Conservation (phyloP, 2,329 filamentous ascomycete species). For the Zymoseptoria passerinii region DNA sequence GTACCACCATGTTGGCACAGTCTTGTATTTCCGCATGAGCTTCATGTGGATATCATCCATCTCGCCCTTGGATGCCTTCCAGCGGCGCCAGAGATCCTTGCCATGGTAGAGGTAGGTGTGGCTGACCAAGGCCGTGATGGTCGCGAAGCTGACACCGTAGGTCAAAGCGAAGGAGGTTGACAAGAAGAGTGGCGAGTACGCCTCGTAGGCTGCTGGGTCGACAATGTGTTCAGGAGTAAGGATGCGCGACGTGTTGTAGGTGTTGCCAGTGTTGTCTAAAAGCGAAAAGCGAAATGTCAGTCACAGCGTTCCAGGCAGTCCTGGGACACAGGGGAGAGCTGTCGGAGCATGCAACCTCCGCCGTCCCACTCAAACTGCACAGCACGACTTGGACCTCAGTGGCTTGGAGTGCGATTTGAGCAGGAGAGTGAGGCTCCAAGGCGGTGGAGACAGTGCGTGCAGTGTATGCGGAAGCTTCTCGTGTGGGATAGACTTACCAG, state of each 20-base stretch:
- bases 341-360: no score
- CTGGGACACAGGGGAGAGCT: no score
- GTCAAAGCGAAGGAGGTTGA: conserved; percentile 82
- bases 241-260: conserved; percentile 75
- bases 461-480: no score
- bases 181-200: conserved; percentile 74
- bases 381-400: no score
- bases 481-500: no score
- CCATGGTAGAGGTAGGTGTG: conserved; percentile 83
- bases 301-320: no score
- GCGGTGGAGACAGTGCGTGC: no score
- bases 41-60: conserved; percentile 74
- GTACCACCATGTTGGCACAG: conserved; percentile 77
- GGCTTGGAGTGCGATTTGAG: no score
- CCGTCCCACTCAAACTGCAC: no score
- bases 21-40: conserved; percentile 72
- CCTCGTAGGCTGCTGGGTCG: conserved; percentile 63
- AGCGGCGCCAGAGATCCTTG: conserved; percentile 71
- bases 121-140: conserved; percentile 66
- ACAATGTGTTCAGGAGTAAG: conserved; percentile 72
- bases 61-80: conserved; percentile 44
- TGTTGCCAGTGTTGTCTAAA: conserved; percentile 77
- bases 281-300: conserved; percentile 35
- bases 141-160: conserved; percentile 78
- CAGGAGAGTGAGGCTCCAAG: no score